Conservation (phyloP, 1,284 basidiomycete species). For the Xanthoconium separans region DNA sequence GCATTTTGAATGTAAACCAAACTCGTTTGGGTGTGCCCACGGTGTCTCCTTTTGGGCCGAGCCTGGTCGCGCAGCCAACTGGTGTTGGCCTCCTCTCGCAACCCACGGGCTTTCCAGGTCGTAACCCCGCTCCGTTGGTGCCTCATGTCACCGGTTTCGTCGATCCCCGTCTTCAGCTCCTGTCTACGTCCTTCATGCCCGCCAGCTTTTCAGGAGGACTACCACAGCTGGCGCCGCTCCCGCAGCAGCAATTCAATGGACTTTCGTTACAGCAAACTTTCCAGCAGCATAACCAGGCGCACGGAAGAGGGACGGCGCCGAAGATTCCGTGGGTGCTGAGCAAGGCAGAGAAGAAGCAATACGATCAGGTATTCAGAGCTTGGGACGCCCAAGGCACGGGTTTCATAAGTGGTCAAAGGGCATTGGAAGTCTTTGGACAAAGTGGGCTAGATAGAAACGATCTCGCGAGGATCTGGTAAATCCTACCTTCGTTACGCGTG, state of each 20-base stretch:
- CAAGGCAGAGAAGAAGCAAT: slow-evolving; percentile 94
- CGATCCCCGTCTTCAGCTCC: slow-evolving; percentile 81
- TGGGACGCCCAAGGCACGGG: slow-evolving; percentile 88
- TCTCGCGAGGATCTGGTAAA: slow-evolving; percentile 92
- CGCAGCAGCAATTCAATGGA: slow-evolving; percentile 53
- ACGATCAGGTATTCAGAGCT: slow-evolving; percentile 94
- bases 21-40: slow-evolving; percentile 13
- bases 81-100: slow-evolving; percentile 22
- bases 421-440: slow-evolving; percentile 93
- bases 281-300: slow-evolving; percentile 77
- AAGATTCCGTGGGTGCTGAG: slow-evolving; percentile 88
- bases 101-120: slow-evolving; percentile 47
- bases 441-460: slow-evolving; percentile 89
- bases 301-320: slow-evolving; percentile 63
- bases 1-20: slow-evolving; percentile 49
- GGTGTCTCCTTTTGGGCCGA: slow-evolving; percentile 8
- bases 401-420: slow-evolving; percentile 86
- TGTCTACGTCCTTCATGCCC: slow-evolving; percentile 88
- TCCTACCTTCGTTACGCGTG: slow-evolving; percentile 12
- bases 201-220: slow-evolving; percentile 57
- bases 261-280: slow-evolving; percentile 71
- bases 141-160: slow-evolving; percentile 82
- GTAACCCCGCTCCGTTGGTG: slow-evolving; percentile 51
- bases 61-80: slow-evolving; percentile 17
- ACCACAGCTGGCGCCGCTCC: slow-evolving; percentile 64